Conservation (phyloP, 1,284 basidiomycete genomes). For the Ustilago sp. region DNA sequence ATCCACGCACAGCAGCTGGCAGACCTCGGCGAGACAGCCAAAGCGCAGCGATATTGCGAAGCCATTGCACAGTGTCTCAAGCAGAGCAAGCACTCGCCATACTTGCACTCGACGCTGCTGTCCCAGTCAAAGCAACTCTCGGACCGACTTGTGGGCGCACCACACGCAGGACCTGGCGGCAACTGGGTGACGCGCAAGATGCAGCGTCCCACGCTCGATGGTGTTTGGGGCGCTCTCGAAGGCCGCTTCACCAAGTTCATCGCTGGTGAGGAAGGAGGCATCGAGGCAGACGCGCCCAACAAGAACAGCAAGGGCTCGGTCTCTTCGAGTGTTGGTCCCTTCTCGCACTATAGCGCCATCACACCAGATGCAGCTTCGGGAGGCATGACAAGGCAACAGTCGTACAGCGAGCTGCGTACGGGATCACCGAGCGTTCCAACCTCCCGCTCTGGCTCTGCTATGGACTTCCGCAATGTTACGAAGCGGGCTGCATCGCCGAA, state of each 20-base stretch:
- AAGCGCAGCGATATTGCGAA: conserved; percentile 80
- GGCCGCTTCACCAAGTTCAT: conserved; percentile 96
- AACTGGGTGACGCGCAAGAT: conserved; percentile 77
- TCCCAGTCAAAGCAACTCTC: conserved; percentile 84
- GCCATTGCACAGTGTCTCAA: conserved; percentile 81
- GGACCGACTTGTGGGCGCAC: conserved; percentile 83
- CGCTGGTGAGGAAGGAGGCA: conserved; percentile 73
- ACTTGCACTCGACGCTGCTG: conserved; percentile 77
- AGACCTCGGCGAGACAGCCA: conserved; percentile 67
- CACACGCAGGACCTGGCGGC: conserved; percentile 70
- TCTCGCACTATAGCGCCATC: conserved; percentile 93
- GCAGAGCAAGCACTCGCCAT: conserved; percentile 76
- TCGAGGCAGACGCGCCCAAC: conserved; percentile 70
- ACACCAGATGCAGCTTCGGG: conserved; percentile 76
- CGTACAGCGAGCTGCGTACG: conserved; percentile 55
- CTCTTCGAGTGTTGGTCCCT: conserved; percentile 76
- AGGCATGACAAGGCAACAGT: conserved; percentile 66
- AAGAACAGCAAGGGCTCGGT: conserved; percentile 58
- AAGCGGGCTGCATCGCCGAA: conserved; percentile 51
- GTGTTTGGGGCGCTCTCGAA: conserved; percentile 91
- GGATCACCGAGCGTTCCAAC: conserved; percentile 43
- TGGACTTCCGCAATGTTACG: conserved; percentile 48
- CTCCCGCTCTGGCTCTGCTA: conserved; percentile 55
- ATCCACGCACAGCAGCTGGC: conserved; percentile 82
- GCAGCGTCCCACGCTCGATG: conserved; percentile 86